Conservation (phyloP, 2,329 filamentous ascomycete species). For the Mariannaea elegans region DNA sequence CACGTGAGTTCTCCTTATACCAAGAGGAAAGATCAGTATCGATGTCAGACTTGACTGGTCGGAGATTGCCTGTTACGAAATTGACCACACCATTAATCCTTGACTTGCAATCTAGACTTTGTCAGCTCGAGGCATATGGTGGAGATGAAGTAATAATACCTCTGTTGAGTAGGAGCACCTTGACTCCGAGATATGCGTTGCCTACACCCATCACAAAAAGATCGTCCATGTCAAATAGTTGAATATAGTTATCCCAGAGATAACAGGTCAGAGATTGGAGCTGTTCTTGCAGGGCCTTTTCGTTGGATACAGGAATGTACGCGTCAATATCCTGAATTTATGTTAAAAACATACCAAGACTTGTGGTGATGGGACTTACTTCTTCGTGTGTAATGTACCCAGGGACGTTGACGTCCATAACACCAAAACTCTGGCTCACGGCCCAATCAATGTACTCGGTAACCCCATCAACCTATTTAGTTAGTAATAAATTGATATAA, state of each 20-base stretch:
- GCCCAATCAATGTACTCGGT: slow-evolving; percentile 89
- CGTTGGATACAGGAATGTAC: slow-evolving; percentile 55
- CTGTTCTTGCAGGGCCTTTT: slow-evolving; percentile 62
- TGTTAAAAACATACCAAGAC: not conserved
- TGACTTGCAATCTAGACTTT: slow-evolving; percentile 66
- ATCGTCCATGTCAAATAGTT: slow-evolving; percentile 75
- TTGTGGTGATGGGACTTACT: slow-evolving; percentile 50
- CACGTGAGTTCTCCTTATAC: slow-evolving; percentile 84
- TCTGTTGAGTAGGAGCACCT: slow-evolving; percentile 80
- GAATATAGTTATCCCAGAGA: slow-evolving; percentile 97
- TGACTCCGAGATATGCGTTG: slow-evolving; percentile 85
- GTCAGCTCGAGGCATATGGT: slow-evolving; percentile 19
- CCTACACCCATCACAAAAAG: slow-evolving; percentile 90
- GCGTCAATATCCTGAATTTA: slow-evolving; percentile 56
- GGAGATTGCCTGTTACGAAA: slow-evolving; percentile 81
- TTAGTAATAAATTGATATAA: slow-evolving; percentile 15
- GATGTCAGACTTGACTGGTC: slow-evolving; percentile 80
- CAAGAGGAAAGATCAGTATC: slow-evolving; percentile 78
- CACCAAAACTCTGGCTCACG: slow-evolving; percentile 75
- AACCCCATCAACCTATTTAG: slow-evolving; percentile 77
- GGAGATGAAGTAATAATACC: slow-evolving; percentile 55
- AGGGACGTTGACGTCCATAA: slow-evolving; percentile 93
- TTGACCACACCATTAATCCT: slow-evolving; percentile 78
- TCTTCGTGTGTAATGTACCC: slow-evolving; percentile 74
- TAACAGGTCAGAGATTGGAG: slow-evolving; percentile 82